These are phyloP conservation scores for Emiliania huxleyi DNA, from an alignment of 78 protist genomes.

Conservation along the genomic window DNA sequence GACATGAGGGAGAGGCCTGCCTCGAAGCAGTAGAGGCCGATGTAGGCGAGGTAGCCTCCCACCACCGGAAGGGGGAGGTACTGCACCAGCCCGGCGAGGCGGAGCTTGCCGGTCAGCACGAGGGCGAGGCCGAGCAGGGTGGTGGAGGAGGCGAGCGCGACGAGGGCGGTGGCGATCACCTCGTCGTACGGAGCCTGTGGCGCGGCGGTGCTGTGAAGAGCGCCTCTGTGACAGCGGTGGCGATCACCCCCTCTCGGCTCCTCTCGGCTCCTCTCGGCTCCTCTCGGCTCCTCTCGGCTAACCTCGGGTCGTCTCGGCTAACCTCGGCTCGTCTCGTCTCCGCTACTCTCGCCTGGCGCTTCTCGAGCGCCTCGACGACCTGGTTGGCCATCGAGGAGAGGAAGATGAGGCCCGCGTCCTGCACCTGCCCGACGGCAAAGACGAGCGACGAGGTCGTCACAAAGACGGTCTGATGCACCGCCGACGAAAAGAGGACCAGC, in stretches of 20 bases:
- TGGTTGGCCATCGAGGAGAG: background rate
- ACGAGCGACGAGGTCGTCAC: background rate
- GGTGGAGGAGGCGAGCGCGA: background rate
- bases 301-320: no score
- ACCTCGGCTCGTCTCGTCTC: no score
- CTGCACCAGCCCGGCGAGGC: slow-evolving; percentile 2
- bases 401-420: slow-evolving; percentile 26
- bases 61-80: slow-evolving; percentile 17
- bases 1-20: background rate
- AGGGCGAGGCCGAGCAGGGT: background rate
- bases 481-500: background rate
- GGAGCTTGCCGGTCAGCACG: background rate
- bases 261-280: no score
- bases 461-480: slow-evolving; percentile 2
- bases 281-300: no score
- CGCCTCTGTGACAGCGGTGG: no score
- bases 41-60: slow-evolving; percentile 31
- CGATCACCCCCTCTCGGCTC: no score
- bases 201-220: no score
- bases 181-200: no score
- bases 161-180: background rate
- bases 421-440: slow-evolving; percentile 3
- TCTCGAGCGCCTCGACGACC: background rate
- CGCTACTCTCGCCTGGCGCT: no score
- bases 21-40: slow-evolving; percentile 26